These are phyloP conservation scores for Colletotrichum liaoningense DNA, from an alignment of 2,329 filamentous ascomycete genomes.

Conservation along the genomic window DNA sequence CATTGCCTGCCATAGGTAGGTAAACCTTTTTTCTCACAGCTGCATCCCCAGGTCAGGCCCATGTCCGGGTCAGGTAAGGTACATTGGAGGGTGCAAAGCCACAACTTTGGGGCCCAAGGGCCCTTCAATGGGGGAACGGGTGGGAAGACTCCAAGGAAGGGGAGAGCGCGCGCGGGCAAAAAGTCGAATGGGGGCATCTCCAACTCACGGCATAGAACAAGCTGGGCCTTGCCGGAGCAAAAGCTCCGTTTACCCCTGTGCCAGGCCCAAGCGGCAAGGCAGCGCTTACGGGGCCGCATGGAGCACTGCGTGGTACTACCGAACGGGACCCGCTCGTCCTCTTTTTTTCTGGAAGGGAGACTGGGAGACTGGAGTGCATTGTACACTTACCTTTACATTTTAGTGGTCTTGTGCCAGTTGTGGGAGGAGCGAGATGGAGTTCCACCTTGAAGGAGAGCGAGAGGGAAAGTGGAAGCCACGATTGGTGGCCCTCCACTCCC, in stretches of 20 bases:
- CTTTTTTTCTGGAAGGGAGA: neutral
- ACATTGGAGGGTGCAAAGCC: constrained; percentile 11
- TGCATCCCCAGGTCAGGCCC: constrained; percentile 6
- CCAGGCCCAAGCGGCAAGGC: constrained; percentile 33
- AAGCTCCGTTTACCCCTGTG: constrained; percentile 28
- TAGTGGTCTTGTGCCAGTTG: neutral
- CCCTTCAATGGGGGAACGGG: neutral
- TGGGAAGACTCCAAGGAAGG: neutral
- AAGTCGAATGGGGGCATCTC: constrained; percentile 10
- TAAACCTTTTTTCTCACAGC: constrained; percentile 1
- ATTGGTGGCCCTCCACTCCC: neutral
- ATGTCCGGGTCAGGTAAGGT: constrained; percentile 17
- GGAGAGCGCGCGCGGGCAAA: neutral
- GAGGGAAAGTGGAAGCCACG: neutral
- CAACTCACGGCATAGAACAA: constrained; percentile 6
- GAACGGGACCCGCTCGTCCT: constrained; percentile 19
- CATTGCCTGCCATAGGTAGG: neutral
- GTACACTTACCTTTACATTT: neutral
- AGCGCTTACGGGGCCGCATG: constrained; percentile 33
- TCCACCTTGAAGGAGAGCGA: neutral
- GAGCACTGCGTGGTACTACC: constrained; percentile 21
- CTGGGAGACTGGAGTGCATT: neutral
- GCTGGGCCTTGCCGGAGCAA: constrained; percentile 34
- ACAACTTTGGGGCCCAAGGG: neutral
- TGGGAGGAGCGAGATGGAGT: neutral